Base-by-base conservation (phyloP, 106 monocot species). In the Iris macrosiphon region DNA sequence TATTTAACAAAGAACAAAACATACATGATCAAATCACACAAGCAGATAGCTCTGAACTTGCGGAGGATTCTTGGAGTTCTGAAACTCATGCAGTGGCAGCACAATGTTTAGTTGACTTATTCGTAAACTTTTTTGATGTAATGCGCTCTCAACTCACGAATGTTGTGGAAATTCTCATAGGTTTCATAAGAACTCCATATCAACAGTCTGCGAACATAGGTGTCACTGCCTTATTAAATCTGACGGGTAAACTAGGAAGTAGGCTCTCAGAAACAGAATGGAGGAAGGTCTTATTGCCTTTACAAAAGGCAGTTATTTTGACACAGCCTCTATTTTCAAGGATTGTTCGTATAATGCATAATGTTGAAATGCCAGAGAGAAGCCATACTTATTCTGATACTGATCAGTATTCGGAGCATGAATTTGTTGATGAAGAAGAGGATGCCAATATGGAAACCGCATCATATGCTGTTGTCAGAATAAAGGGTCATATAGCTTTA, bases 391-490 rank as follows among this genome's bases (percentile, higher is more conserved):
- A 72, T 59, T 79, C 76, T 22, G 90, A 90, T 44, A 64, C 53
- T 55, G 98, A 87, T 31, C 65, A 72, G 35, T 76, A 73, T 61
- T 98, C 98, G 28, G 87, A 98, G 41, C 65, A 78, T 38, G 98
- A 76, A 39, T 68, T 67, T 15, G 34, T 45, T 38, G 70, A 67
- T 51, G 81, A 91, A 45, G 75, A 73, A 37, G 98, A 91, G 60
- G 91, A 91, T 45, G 87, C 72, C 48, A 59, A 75, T 48, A 80
- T 91, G 98, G 98, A 84, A 55, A 80, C 75, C 30, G 80, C 87
- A 58, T 83, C 87, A 6, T 91, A 83, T 69, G 76, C 80, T 12
- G 62, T 91, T 39, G 66, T 79, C 40, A 87, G 75, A 71, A 61
- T 87, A 80, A 98, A 83, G 65, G 77, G 79, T 41, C 87, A 98